Evolutionary conservation across 2,329 filamentous ascomycete species (phyloP).

Genomic region (Stenocarpella maydis): DNA sequence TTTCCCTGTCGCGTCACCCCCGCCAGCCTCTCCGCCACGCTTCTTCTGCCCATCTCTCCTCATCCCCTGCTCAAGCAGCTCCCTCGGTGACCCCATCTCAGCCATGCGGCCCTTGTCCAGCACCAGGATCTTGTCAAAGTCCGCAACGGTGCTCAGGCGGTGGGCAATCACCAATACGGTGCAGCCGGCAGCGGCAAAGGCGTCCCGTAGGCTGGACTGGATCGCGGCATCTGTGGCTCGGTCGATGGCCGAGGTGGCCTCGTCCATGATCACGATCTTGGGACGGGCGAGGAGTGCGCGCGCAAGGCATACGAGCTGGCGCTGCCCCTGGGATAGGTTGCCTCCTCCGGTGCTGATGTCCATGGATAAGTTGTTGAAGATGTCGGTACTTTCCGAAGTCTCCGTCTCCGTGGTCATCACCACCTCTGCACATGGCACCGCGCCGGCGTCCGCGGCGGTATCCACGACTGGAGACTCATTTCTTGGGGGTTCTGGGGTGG

Average conservation of each 20-base stretch:
- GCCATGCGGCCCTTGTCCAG: slow-evolving; percentile 57
- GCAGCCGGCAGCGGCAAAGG: slow-evolving; percentile 56
- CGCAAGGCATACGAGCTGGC: slow-evolving; percentile 58
- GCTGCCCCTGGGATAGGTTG: slow-evolving; percentile 55
- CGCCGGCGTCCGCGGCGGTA: slow-evolving; percentile 11
- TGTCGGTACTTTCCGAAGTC: slow-evolving; percentile 37
- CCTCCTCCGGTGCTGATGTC: slow-evolving; percentile 45
- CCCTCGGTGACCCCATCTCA: slow-evolving; percentile 49
- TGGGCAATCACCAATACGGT: slow-evolving; percentile 59
- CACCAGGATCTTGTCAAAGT: slow-evolving; percentile 60
- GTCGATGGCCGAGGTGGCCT: slow-evolving; percentile 61
- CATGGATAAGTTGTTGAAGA: slow-evolving; percentile 45
- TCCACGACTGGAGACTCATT: neutral
- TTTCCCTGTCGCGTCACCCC: slow-evolving; percentile 25
- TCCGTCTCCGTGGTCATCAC: slow-evolving; percentile 28
- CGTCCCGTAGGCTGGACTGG: slow-evolving; percentile 61
- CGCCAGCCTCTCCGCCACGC: neutral
- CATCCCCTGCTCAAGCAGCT: slow-evolving; percentile 51
- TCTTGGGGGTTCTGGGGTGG: slow-evolving; percentile 16
- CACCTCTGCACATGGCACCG: slow-evolving; percentile 8
- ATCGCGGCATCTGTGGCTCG: slow-evolving; percentile 64
- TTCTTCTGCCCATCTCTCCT: slow-evolving; percentile 38
- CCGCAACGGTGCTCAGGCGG: slow-evolving; percentile 54
- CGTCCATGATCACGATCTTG: slow-evolving; percentile 53
- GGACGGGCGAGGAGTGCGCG: slow-evolving; percentile 52